phyloP scores from a whole-genome alignment of 1,284 basidiomycete species.

The Ustilago sp. region DNA sequence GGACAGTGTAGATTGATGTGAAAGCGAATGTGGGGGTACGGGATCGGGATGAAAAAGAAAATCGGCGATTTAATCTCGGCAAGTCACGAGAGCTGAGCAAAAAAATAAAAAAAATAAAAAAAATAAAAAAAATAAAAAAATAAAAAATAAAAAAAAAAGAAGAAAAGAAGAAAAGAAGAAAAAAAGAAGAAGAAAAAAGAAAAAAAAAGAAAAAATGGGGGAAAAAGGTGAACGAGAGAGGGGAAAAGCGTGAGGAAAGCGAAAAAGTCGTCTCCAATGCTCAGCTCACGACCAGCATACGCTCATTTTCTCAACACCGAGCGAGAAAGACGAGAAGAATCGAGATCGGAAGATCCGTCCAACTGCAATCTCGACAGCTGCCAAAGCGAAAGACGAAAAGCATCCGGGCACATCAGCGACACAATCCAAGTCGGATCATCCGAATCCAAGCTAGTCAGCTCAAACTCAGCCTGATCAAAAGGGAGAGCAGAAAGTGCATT shows the following conservation, averaged over 20 bases:
- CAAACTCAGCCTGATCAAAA: not conserved
- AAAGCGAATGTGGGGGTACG: not conserved
- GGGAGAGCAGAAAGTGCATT: not conserved
- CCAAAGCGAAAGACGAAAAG: conserved; percentile 9
- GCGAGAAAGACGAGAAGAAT: not conserved
- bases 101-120: not conserved
- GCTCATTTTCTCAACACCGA: conserved; percentile 6
- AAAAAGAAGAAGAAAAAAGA: not conserved
- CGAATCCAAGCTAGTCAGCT: not conserved
- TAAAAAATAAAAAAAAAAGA: not conserved
- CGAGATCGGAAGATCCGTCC: conserved; percentile 29
- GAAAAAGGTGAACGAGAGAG: not conserved
- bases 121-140: not conserved
- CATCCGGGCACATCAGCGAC: not conserved
- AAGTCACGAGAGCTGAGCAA: conserved; percentile 30
- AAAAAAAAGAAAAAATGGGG: not conserved
- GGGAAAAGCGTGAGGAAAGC: not conserved
- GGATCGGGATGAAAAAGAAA: not conserved
- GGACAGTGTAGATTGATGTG: not conserved
- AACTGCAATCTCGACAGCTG: conserved; percentile 4
- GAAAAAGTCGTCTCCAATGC: conserved; percentile 8
- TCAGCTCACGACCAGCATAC: conserved; percentile 1
- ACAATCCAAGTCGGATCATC: conserved; percentile 9
- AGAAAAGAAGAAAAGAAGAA: conserved; percentile 1
- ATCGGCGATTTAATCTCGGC: conserved; percentile 17